Conservation (phyloP, 2,329 filamentous ascomycete species). For the Capronia coronata region DNA sequence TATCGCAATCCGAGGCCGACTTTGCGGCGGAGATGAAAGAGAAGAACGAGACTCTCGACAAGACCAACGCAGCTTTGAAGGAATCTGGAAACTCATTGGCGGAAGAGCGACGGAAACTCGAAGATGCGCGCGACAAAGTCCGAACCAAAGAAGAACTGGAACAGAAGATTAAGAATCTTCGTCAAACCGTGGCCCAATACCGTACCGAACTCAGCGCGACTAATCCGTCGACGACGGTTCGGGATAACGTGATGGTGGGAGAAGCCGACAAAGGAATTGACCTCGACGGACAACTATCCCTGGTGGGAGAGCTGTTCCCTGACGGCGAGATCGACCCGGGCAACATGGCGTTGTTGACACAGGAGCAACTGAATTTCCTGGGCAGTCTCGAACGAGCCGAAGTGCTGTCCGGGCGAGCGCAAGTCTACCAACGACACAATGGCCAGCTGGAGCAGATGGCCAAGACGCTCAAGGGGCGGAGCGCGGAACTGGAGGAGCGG, state of each 20-base stretch:
- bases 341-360: conserved; percentile 33
- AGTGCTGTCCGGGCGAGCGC: conserved; percentile 60
- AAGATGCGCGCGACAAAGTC: conserved; percentile 60
- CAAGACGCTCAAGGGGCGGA: conserved; percentile 65
- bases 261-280: conserved; percentile 42
- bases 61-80: conserved; percentile 72
- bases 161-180: conserved; percentile 70
- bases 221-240: conserved; percentile 33
- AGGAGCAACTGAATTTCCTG: conserved; percentile 40
- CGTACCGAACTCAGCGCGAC: conserved; percentile 46
- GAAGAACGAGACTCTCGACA: conserved; percentile 78
- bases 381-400: conserved; percentile 53
- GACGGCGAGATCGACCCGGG: conserved; percentile 37
- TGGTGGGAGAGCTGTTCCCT: conserved; percentile 36
- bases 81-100: conserved; percentile 72
- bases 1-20: conserved; percentile 69
- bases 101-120: conserved; percentile 67
- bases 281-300: conserved; percentile 34
- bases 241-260: conserved; percentile 39
- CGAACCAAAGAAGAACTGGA: conserved; percentile 58
- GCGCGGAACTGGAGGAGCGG: conserved; percentile 76
- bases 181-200: conserved; percentile 65
- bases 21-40: conserved; percentile 74
- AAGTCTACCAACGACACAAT: conserved; percentile 65
- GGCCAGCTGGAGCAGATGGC: conserved; percentile 61